Evolutionary conservation across 2,329 filamentous ascomycete genomes (phyloP), one percentile per base, ranked within the genome.

Genomic region (Pyrenophora tritici-repentis): DNA sequence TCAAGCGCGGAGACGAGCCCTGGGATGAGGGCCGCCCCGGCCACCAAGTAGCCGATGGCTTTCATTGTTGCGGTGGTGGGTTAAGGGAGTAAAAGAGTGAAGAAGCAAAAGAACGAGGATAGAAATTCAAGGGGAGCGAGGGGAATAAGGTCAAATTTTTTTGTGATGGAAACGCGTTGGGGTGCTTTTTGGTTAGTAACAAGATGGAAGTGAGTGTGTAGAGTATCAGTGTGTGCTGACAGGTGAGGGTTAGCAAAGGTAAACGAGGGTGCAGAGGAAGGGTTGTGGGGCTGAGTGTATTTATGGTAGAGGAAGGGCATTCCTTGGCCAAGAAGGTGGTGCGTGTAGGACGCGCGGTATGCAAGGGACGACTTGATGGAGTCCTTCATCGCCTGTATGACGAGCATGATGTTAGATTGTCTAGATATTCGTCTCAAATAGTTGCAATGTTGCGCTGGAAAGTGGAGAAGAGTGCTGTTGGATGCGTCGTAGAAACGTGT

Each of bases 11-110:
- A 12, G 40, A 33, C 43, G 10, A 47, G 37, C n/a, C 18, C 36
- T 18, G 42, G 31, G 7, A 61, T 39, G n/a, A 61, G 39, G 20
- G 56, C 47, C 26, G 50, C 57, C 41, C 45, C 41, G 43, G 59
- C 59, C 41, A 57, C 38, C 22, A 64, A 39, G 54, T 55, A 58
- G 53, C 52, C 45, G 35, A 61, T 46, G 40, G 54, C 50, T 50
- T 52, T 57, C 61, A 62, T 64, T 9, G 42, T 47, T 6, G 33
- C 26, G 42, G 16, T 31, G 26, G 20, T 42, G 3, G n/a, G n/a
- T 34, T 50, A 8, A 46, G 31, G 38, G 14, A 26, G 24, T 10
- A 43, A 16, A 29, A 29, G 10, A 29, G 9, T 29, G 26, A 29
- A 29, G 26, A 29, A 29, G 26, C 9, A 13, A 29, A 29, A 13